Evolutionary conservation across 495 filamentous ascomycete genomes (phyloP).

Genomic region (Xylaria cubensis): DNA sequence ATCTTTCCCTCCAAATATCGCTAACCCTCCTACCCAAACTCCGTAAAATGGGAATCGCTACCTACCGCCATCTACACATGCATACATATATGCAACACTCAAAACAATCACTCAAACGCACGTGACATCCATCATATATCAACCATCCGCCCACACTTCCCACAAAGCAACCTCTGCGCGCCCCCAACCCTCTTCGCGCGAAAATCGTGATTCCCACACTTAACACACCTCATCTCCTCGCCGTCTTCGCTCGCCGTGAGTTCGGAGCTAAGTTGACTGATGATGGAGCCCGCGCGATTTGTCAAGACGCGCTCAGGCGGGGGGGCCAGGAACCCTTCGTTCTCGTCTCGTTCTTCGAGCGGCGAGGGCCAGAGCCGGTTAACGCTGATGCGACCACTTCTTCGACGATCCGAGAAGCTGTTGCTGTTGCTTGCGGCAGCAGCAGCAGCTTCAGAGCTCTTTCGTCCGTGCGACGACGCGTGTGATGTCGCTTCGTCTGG

Average conservation of each 20-base stretch:
- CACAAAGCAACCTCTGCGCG: constrained; percentile 39
- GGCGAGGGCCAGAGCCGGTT: constrained; percentile 22
- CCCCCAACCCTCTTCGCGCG: constrained; percentile 41
- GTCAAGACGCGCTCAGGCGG: constrained; percentile 20
- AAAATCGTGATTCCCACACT: constrained; percentile 46
- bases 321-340: constrained; percentile 22
- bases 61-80: neutral
- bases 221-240: constrained; percentile 43
- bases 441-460: constrained; percentile 26
- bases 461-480: constrained; percentile 17
- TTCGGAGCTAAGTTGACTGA: constrained; percentile 45
- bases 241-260: constrained; percentile 40
- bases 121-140: constrained; percentile 14
- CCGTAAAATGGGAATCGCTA: neutral
- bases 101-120: neutral
- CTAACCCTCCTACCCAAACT: neutral
- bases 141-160: constrained; percentile 38
- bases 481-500: constrained; percentile 18
- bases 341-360: constrained; percentile 30
- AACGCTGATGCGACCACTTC: constrained; percentile 26
- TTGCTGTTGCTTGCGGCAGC: constrained; percentile 2
- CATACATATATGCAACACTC: neutral
- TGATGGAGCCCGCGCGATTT: constrained; percentile 34
- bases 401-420: constrained; percentile 30
- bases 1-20: neutral